A percentile compares a stretch with the other conserved stretches of the same genome.
Evolutionary conservation across 1,284 basidiomycete genomes (phyloP).

Genomic region (Trametes hirsuta): DNA sequence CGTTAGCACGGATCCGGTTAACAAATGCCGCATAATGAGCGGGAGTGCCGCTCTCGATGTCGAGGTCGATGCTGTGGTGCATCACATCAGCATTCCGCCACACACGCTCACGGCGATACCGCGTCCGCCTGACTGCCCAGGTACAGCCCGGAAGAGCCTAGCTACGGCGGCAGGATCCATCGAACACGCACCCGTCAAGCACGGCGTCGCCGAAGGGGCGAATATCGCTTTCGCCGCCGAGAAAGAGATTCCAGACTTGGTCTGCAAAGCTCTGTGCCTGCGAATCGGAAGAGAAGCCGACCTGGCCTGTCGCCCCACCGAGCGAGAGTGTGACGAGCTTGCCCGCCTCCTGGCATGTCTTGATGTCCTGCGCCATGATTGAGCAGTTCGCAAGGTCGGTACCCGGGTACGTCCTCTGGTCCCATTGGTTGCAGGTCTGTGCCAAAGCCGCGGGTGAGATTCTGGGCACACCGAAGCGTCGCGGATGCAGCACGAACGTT

Average conservation of each 20-base stretch:
- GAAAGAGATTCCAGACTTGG: conserved; percentile 65
- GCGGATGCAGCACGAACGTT: conserved; percentile 44
- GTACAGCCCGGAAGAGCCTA: conserved; percentile 2
- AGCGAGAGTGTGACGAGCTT: conserved; percentile 65
- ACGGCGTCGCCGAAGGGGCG: conserved; percentile 63
- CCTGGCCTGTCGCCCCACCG: conserved; percentile 59
- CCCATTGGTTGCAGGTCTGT: conserved; percentile 51
- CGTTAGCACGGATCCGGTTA: conserved; percentile 48
- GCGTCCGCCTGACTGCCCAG: conserved; percentile 1
- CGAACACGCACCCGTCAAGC: conserved; percentile 57
- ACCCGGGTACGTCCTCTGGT: conserved; percentile 51
- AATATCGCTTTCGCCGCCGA: conserved; percentile 54
- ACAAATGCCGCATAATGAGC: conserved; percentile 60
- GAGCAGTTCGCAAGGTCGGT: conserved; percentile 58
- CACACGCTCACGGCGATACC: not conserved
- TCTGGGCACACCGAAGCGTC: not conserved
- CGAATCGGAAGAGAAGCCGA: conserved; percentile 54
- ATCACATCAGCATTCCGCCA: not conserved
- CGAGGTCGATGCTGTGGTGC: conserved; percentile 55
- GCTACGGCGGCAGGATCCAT: not conserved
- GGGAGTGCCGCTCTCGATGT: conserved; percentile 62
- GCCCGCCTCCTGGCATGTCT: conserved; percentile 62
- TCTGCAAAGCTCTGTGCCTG: conserved; percentile 55
- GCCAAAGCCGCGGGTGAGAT: not conserved
- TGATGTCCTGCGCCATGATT: conserved; percentile 53